These are phyloP conservation scores for Blakeslea trispora DNA, from an alignment of 371 early-diverging fungal genomes.

Conservation along the genomic window DNA sequence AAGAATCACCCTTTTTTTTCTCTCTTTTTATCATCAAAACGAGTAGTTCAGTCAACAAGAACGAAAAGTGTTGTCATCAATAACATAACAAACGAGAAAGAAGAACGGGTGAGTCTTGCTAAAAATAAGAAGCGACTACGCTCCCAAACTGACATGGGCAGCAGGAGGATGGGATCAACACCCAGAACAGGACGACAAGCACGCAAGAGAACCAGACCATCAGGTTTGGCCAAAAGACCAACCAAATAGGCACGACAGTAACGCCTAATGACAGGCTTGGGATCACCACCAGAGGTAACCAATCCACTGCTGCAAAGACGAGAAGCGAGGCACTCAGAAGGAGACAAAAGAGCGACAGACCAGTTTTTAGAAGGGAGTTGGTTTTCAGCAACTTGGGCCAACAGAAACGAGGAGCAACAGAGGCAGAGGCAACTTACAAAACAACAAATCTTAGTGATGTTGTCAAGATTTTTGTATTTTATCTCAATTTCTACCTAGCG, in stretches of 20 bases:
- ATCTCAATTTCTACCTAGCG: no score
- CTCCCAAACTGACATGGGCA: background rate
- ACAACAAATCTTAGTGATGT: no score
- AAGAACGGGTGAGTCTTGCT: no score
- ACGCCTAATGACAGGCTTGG: background rate
- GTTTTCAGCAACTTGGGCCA: background rate
- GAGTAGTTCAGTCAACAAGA: no score
- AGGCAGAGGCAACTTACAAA: background rate
- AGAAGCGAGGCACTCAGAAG: background rate
- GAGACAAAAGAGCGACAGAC: background rate
- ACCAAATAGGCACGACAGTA: background rate
- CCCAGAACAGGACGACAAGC: slow-evolving; percentile 4
- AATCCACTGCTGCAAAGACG: background rate
- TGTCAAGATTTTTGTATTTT: no score
- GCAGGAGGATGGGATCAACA: slow-evolving; percentile 7
- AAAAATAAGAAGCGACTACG: slow-evolving; percentile 7
- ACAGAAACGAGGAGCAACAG: background rate
- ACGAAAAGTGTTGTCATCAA: no score
- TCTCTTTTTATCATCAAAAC: no score
- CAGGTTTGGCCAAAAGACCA: background rate
- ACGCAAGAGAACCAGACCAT: background rate
- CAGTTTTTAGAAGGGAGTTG: background rate
- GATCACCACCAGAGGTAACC: background rate
- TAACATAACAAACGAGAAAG: no score
- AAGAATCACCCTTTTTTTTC: no score